Evolutionary conservation across 768 basidiomycete genomes (phyloP).

Genomic region (Trametes villosa): DNA sequence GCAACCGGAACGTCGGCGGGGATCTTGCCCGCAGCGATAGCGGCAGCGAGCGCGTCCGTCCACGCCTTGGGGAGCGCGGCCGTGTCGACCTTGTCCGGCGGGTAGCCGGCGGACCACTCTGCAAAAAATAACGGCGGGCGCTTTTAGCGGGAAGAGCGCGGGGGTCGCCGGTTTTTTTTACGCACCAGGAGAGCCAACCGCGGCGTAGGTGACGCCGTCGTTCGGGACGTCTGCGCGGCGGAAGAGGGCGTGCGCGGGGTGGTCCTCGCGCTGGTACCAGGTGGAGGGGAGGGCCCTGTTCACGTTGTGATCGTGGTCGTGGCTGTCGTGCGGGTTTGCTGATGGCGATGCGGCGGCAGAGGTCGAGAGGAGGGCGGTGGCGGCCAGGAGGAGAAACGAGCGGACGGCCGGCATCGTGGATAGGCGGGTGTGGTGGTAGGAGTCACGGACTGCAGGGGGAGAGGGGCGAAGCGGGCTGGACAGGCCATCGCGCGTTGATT

Average conservation of each 20-base stretch:
- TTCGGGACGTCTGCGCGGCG: conserved; percentile 45
- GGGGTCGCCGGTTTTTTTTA: neutral
- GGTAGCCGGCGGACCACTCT: conserved; percentile 73
- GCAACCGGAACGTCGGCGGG: conserved; percentile 68
- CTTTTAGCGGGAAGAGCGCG: conserved; percentile 5
- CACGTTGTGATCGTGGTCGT: conserved; percentile 28
- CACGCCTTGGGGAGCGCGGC: conserved; percentile 64
- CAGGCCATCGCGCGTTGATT: neutral
- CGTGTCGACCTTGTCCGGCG: conserved; percentile 46
- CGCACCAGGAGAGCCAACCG: conserved; percentile 65
- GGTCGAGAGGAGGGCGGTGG: conserved; percentile 9
- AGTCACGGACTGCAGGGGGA: conserved; percentile 1
- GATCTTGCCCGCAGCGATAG: conserved; percentile 70
- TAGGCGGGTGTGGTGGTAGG: neutral
- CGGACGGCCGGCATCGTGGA: conserved; percentile 40
- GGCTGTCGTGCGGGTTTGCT: conserved; percentile 25
- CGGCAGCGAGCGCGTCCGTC: conserved; percentile 70
- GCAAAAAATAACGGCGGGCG: neutral
- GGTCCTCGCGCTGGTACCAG: conserved; percentile 69
- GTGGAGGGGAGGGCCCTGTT: conserved; percentile 32
- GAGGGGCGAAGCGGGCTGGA: neutral
- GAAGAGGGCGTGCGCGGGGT: conserved; percentile 67
- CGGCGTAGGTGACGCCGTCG: conserved; percentile 55
- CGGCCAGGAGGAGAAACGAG: conserved; percentile 41
- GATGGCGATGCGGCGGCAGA: conserved; percentile 18